Conservation (phyloP, 1,284 basidiomycete genomes). For the Pseudozyma tsukubaensis region DNA sequence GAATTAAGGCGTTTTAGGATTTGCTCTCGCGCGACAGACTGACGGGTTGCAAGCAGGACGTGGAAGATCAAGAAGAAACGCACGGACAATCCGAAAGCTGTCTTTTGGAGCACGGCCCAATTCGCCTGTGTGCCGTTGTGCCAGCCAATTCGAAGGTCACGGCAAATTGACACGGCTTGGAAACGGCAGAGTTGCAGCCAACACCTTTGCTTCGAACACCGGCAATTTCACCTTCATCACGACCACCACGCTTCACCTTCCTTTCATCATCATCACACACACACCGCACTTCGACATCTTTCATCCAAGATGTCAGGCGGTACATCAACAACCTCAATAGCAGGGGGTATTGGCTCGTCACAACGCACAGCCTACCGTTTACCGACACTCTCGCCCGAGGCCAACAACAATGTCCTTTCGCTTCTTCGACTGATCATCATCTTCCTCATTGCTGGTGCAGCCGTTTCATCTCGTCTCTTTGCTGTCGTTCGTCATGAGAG, state of each 20-base stretch:
- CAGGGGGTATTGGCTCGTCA: slow-evolving; percentile 6
- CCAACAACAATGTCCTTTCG: slow-evolving; percentile 58
- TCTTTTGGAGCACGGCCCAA: slow-evolving; percentile 1
- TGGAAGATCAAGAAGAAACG: slow-evolving; percentile 23
- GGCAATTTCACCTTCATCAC: neutral
- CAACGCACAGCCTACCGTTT: slow-evolving; percentile 43
- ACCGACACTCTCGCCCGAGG: slow-evolving; percentile 44
- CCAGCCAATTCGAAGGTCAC: too few relatives aligned
- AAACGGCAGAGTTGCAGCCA: too few relatives aligned
- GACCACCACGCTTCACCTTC: neutral
- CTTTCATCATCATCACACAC: slow-evolving; percentile 2
- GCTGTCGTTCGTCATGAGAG: slow-evolving; percentile 98
- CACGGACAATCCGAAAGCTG: slow-evolving; percentile 7
- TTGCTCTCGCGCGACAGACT: slow-evolving; percentile 13
- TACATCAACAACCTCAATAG: slow-evolving; percentile 14
- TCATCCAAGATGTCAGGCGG: slow-evolving; percentile 28
- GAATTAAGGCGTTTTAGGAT: neutral
- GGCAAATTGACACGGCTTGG: too few relatives aligned
- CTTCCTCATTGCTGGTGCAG: slow-evolving; percentile 74
- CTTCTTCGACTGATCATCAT: slow-evolving; percentile 66
- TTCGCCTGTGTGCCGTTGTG: neutral
- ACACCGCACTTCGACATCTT: neutral
- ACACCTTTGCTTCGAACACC: slow-evolving; percentile 1
- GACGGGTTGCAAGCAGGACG: neutral
- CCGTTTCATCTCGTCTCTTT: slow-evolving; percentile 93